These are phyloP conservation scores for Talaromyces sp. DNA, from an alignment of 2,329 filamentous ascomycete species.

Conservation along the genomic window DNA sequence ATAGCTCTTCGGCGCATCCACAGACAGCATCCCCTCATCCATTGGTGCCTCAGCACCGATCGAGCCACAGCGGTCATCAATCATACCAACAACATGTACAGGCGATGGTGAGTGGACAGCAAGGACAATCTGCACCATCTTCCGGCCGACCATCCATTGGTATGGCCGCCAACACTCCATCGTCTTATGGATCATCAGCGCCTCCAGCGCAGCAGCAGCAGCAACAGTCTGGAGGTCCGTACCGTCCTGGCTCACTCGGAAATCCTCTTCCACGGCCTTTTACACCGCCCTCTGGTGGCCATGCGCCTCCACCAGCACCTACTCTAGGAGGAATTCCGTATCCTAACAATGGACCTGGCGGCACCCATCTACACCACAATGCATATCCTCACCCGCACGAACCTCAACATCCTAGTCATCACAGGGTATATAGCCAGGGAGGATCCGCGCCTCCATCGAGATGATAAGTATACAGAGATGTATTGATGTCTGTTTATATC, in stretches of 20 bases:
- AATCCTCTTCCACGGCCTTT: constrained; percentile 37
- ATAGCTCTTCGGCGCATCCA: constrained; percentile 26
- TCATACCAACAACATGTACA: constrained; percentile 40
- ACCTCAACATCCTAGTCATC: constrained; percentile 26
- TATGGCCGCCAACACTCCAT: constrained; percentile 33
- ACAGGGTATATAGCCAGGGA: constrained; percentile 40
- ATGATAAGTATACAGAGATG: not conserved
- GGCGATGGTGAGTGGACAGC: constrained; percentile 38
- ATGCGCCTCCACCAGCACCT: constrained; percentile 25
- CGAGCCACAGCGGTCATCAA: constrained; percentile 24
- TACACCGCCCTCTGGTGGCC: constrained; percentile 37
- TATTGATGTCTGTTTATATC: not conserved
- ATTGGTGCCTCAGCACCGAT: constrained; percentile 22
- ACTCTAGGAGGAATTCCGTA: constrained; percentile 29
- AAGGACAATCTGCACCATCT: constrained; percentile 23
- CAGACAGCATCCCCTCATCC: constrained; percentile 25
- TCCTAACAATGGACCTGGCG: constrained; percentile 20
- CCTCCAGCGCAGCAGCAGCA: constrained; percentile 21
- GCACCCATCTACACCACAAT: constrained; percentile 10
- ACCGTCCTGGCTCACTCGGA: constrained; percentile 16
- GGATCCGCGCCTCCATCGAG: constrained; percentile 11
- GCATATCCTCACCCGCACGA: constrained; percentile 15
- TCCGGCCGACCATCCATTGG: constrained; percentile 33
- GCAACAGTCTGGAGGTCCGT: constrained; percentile 6
- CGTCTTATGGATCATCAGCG: constrained; percentile 24